These are phyloP conservation scores for Quambalaria eucalypti DNA, from an alignment of 1,284 basidiomycete species.

Conservation along the genomic window DNA sequence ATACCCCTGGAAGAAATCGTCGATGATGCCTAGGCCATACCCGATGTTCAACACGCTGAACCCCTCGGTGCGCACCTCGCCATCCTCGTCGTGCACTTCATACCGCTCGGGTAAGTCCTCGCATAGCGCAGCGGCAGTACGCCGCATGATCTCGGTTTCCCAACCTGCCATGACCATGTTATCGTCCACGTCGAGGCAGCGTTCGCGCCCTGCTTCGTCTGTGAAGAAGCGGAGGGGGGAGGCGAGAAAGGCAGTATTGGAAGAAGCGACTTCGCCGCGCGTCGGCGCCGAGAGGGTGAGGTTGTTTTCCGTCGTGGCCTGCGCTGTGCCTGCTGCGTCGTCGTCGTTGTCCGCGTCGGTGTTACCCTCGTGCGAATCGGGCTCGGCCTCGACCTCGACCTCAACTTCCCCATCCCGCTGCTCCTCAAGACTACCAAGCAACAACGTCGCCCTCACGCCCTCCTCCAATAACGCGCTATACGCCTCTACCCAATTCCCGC, in stretches of 20 bases:
- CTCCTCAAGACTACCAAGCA: slow-evolving; percentile 11
- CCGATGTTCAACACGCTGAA: slow-evolving; percentile 79
- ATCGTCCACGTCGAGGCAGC: slow-evolving; percentile 61
- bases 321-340: slow-evolving; percentile 43
- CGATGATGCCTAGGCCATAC: slow-evolving; percentile 90
- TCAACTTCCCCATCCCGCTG: slow-evolving; percentile 10
- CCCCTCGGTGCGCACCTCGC: slow-evolving; percentile 31
- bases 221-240: slow-evolving; percentile 63
- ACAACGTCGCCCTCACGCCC: slow-evolving; percentile 39
- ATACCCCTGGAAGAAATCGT: slow-evolving; percentile 67
- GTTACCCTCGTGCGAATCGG: slow-evolving; percentile 1
- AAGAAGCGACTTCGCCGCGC: slow-evolving; percentile 43
- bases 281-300: slow-evolving; percentile 42
- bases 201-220: slow-evolving; percentile 69
- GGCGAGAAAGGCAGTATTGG: slow-evolving; percentile 65
- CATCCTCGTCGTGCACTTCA: background rate
- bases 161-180: slow-evolving; percentile 62
- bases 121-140: slow-evolving; percentile 28
- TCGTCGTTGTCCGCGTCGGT: background rate
- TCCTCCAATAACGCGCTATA: slow-evolving; percentile 46
- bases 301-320: slow-evolving; percentile 50
- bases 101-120: slow-evolving; percentile 21
- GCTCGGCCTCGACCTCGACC: slow-evolving; percentile 10
- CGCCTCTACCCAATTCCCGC: slow-evolving; percentile 24
- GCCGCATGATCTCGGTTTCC: slow-evolving; percentile 45